phyloP scores from a whole-genome alignment of 495 filamentous ascomycete species.

The Clohesyomyces aquaticus region DNA sequence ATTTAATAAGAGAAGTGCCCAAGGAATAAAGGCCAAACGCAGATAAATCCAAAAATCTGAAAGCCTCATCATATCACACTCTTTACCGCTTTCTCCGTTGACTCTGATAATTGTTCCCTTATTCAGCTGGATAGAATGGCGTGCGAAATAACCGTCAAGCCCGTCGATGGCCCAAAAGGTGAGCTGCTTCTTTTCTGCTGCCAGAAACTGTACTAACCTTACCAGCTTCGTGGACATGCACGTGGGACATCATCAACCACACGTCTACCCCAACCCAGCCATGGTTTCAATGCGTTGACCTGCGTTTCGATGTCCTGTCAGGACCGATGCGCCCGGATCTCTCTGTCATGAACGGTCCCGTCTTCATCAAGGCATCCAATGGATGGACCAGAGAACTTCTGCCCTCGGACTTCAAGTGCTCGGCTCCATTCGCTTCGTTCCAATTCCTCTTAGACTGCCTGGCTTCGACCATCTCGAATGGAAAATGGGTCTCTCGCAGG shows the following conservation, averaged over 20 bases:
- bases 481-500: conserved; percentile 3
- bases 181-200: neutral
- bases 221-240: neutral
- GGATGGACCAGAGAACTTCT: neutral
- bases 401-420: neutral
- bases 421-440: neutral
- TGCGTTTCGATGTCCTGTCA: neutral
- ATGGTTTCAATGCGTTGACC: neutral
- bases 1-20: too few relatives aligned
- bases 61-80: too few relatives aligned
- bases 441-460: neutral
- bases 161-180: neutral
- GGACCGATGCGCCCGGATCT: neutral
- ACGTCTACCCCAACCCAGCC: neutral
- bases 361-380: neutral
- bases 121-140: too few relatives aligned
- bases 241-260: neutral
- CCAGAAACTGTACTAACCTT: neutral
- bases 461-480: neutral
- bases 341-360: neutral
- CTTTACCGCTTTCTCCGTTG: too few relatives aligned
- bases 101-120: too few relatives aligned
- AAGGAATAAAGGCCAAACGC: too few relatives aligned
- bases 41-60: too few relatives aligned
- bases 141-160: neutral